Evolutionary conservation across 345 rosid species (phyloP), one percentile per base, ranked within the genome.

Genomic region (Eutrema japonicum): DNA sequence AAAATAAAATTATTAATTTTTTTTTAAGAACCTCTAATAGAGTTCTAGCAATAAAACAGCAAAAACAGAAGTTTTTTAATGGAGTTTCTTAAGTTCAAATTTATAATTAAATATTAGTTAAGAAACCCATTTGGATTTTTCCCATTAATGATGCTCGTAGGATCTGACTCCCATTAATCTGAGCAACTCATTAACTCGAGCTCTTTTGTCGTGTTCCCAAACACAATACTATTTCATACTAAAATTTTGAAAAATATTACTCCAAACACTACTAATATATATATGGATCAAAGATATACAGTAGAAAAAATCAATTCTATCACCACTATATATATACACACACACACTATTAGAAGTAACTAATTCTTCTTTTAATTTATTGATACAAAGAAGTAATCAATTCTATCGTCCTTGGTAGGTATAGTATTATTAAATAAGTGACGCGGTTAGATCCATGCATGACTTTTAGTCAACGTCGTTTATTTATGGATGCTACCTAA

Each of bases 381-480:
- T 32, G 59, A 10, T 10, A 33, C 60, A 55, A 54, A 12, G n/a
- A 57, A 58, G 66, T 47, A 48, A 48, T 59, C 57, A 70, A 70
- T 51, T 62, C 2, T 50, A 40, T 71, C 33, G 68, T 41, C 61
- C 61, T 14, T 62, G 50, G 38, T 29, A 48, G 68, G 37, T 64
- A 6, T 63, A 42, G 43, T 33, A 42, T 42, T 42, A 59, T 50
- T 51, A 0, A 60, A 49, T 16, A 29, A 62, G 68, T 33, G 51
- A 73, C 12, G 47, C 47, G 71, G 46, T 64, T 36, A 73, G 71
- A 64, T 73, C 65, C 49, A 64, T 72, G 64, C 14, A 61, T 51
- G 67, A 12, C 52, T 48, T 40, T 61, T 16, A 61, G 50, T 65
- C 47, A 11, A 40, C 51, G 35, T 61, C 74, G 74, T 71, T 33